Base-by-base conservation (phyloP, 371 early-diverging fungal genomes). In the Rhizopus delemar region DNA sequence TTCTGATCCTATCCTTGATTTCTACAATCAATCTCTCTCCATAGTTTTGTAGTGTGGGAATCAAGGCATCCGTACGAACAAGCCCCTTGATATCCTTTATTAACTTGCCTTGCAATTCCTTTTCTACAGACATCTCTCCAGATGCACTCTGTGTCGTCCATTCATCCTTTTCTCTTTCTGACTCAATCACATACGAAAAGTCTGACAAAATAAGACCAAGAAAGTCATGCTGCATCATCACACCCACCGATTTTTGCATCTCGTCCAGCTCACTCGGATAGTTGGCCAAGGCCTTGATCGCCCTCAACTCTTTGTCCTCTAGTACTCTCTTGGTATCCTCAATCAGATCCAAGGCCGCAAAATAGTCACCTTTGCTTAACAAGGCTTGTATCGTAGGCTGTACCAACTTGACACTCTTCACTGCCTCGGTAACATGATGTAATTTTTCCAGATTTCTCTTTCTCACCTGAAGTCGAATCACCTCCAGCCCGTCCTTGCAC, bases 321-420 rank as follows among this genome's bases (percentile, higher is more conserved):
- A 93, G 60, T 0, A 78, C 66, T 22, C 46, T 53, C 36, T 84
- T 85, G 5, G 93, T 86, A 28, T 91, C 91, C 29, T 89, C 89
- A 35, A 97, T 87, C 41, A 96, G 67, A 59, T 92, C 91, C 65
- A 97, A 66, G 5, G 96, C 96, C 2, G 84, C 92, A 60, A 92
- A 88, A 60, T 90, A 92, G 66, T 96, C 90, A 5, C 86, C 86
- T 41, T 90, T 87, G 0, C 78, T 80, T 6, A 95, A 66, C 31
- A 96, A 69, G 12, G 84, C 79, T 61, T 94, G 93, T 28, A 95
- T 91, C 62, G 85, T 88, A 1, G 92, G 89, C 60, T 89, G 90
- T 2, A 88, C 86, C 5, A 90, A 83, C 52, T 81, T 80, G n/a
- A 95, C 79, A 41, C 87, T 86, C 51, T 82, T 70, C 28, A 96